Evolutionary conservation across 2,329 filamentous ascomycete species (phyloP).

Genomic region (Penicillium verrucosum): DNA sequence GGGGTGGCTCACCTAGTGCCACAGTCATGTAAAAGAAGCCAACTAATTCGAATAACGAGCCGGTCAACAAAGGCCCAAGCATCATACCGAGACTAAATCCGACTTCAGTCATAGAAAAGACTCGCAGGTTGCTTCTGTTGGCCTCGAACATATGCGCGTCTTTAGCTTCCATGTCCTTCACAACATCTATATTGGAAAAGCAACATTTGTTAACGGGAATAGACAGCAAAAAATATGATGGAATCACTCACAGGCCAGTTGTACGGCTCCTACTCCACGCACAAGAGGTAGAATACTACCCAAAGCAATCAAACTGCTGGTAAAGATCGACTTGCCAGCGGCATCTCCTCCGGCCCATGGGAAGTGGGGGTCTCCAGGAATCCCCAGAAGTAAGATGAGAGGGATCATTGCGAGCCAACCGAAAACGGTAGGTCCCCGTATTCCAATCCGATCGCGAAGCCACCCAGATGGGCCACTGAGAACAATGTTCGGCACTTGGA

Average conservation of each 20-base stretch:
- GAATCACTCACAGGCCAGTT: constrained; percentile 26
- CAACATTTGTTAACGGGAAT: not conserved
- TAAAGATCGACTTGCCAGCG: constrained; percentile 22
- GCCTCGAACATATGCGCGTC: constrained; percentile 26
- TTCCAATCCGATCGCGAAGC: constrained; percentile 31
- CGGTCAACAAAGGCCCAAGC: constrained; percentile 23
- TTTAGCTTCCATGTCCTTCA: constrained; percentile 19
- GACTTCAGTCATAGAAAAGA: constrained; percentile 22
- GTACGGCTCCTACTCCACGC: constrained; percentile 26
- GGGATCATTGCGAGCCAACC: constrained; percentile 20
- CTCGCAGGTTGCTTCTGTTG: constrained; percentile 25
- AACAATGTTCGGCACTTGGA: constrained; percentile 58
- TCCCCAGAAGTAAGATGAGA: constrained; percentile 25
- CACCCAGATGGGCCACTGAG: constrained; percentile 57
- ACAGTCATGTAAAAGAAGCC: constrained; percentile 20
- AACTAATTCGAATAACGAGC: constrained; percentile 15
- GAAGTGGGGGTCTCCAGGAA: constrained; percentile 24
- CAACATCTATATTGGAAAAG: constrained; percentile 11
- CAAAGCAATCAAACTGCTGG: constrained; percentile 16
- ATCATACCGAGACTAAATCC: constrained; percentile 24
- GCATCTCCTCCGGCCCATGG: constrained; percentile 22
- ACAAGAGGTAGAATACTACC: constrained; percentile 21
- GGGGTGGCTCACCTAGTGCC: constrained; percentile 10
- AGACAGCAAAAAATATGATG: not conserved
- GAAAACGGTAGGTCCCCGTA: constrained; percentile 18